Evolutionary conservation across 2,329 filamentous ascomycete species (phyloP), one percentile per base, ranked within the genome.

Genomic region (Colletotrichum liaoningense): DNA sequence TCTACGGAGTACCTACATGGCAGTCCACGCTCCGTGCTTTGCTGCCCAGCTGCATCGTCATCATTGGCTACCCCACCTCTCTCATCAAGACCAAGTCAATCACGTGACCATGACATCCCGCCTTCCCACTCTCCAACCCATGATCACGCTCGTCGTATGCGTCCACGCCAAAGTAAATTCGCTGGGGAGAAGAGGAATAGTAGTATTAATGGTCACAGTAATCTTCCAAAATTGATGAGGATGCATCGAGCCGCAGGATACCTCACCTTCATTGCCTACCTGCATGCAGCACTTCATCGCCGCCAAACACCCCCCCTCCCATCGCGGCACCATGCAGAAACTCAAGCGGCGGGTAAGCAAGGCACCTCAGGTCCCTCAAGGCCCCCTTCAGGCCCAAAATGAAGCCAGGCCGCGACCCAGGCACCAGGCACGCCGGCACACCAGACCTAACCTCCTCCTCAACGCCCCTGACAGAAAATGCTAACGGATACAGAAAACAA

Each of bases 271-370:
- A 11, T 35, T 14, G 33, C 57, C 57, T 26, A 26, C 28, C 22
- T 63, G 26, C 30, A 42, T 63, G 26, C 30, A 42, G 42, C 28
- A 33, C 24, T 28, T 6, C n/a, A 42, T 8, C 42, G 42, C 33
- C 33, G 33, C 33, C 33, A 35, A 35, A 11, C 33, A 35, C 33
- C 33, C 33, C 33, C 33, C 11, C 28, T 28, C n/a, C 49, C 63
- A 16, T 56, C 35, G 52, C 49, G 33, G 49, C 49, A 56, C 14
- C 49, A 24, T 65, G 63, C 52, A 65, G 63, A 56, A 42, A 49
- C 16, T 49, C 19, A 49, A 5, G 42, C 42, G 42, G 42, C 42
- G 42, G 42, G 42, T 49, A 49, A 49, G 42, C 42, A n/a, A n/a
- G 60, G 24, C 58, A 42, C 38, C 38, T 42, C 38, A 52, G 60